These are phyloP conservation scores for Cadophora luteo-olivacea DNA, from an alignment of 2,329 filamentous ascomycete genomes.

Conservation along the genomic window DNA sequence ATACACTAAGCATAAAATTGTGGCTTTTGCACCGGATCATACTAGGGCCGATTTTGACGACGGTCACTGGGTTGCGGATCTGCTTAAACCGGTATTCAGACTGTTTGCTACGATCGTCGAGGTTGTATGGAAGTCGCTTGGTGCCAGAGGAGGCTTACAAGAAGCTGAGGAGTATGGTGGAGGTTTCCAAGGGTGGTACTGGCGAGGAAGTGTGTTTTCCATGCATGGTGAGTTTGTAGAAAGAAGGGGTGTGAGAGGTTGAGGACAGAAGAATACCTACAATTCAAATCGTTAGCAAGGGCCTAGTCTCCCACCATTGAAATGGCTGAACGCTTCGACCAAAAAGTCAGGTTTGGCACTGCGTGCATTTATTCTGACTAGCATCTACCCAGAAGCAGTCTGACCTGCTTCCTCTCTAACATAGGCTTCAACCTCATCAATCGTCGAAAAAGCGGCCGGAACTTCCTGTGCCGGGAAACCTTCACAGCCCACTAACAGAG, in stretches of 20 bases:
- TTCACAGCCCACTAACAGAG: conserved; percentile 9
- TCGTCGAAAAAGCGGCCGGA: conserved; percentile 4
- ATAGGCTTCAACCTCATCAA: conserved; percentile 13
- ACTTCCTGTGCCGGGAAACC: not conserved
- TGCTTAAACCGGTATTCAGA: conserved; percentile 13
- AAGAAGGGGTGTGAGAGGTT: not conserved
- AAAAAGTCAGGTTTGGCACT: too few species aligned
- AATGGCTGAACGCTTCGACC: too few species aligned
- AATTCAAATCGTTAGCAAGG: not conserved
- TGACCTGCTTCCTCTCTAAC: conserved; percentile 15
- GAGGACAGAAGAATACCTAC: not conserved
- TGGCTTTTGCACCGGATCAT: conserved; percentile 12
- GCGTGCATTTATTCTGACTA: too few species aligned
- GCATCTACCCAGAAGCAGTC: not conserved
- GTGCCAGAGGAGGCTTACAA: conserved; percentile 29
- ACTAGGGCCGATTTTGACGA: not conserved
- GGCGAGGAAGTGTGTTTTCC: conserved; percentile 29
- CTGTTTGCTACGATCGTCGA: conserved; percentile 23
- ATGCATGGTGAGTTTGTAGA: not conserved
- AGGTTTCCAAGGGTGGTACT: conserved; percentile 31
- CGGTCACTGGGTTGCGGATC: not conserved
- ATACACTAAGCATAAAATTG: conserved; percentile 11
- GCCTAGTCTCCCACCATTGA: too few species aligned
- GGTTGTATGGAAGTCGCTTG: conserved; percentile 28
- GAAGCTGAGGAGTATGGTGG: conserved; percentile 27